Base-by-base conservation (phyloP, 164 flowering plant genomes). In the Kingdonia uniflora region DNA sequence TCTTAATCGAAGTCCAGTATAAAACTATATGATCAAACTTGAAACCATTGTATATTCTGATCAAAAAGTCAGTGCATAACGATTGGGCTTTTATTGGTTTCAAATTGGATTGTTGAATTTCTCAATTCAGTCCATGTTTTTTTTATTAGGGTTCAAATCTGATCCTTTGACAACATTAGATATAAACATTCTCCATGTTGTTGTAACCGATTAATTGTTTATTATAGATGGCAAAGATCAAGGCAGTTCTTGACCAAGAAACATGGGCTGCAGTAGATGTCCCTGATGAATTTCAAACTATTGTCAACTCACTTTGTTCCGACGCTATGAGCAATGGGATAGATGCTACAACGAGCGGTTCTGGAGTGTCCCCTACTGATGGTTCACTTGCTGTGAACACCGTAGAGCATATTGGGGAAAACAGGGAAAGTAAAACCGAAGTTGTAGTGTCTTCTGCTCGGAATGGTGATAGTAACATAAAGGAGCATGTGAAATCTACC, bases 171-270 rank as follows among this genome's bases (percentile, higher is more conserved):
- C 35, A 29, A 8, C 35, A 29, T 4, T 8, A 29, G 35, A 29
- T 29, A 29, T 29, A 17, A 20, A 45, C 10, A 22, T 23, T 10
- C 24, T 58, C 17, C 11, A 20, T 10, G 13, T 47, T 26, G 23
- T 61, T 2, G 52, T 26, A 47, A 49, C 5, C 24, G 29, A 19
- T 49, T 43, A 17, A 25, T 54, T 65, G 50, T 21, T 42, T 43
- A 14, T 52, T 63, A 48, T 65, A 94, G 99, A 81, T 89, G 87
- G 63, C 79, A 51, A 87, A 87, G 72, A 71, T 94, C 51, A 84
- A 69, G 76, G 99, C 99, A 52, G 79, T 94, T 65, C 95, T 94
- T 71, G 99, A 94, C 65, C 99, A 94, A 67, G 99, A 94, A 76
- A 86, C 94, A 54, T 94, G 99, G 99, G 83, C 68, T 54, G 80